phyloP scores from a whole-genome alignment of 208 protist species.

The Trypanosoma platydactyli region DNA sequence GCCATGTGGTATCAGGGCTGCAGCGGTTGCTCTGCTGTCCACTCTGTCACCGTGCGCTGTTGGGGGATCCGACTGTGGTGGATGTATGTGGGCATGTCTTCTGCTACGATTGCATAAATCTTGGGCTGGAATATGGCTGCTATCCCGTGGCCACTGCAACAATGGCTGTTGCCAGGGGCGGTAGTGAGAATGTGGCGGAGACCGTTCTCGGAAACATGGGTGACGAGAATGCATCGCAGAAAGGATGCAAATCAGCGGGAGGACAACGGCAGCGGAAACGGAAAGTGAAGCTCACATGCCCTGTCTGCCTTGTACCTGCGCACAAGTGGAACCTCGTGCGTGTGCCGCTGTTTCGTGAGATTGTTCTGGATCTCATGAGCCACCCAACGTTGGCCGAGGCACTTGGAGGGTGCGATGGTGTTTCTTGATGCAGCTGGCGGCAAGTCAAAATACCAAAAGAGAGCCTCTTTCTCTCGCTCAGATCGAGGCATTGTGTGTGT shows the following conservation, averaged over 20 bases:
- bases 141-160: slow-evolving; percentile 21
- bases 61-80: slow-evolving; percentile 44
- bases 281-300: slow-evolving; percentile 45
- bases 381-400: slow-evolving; percentile 4
- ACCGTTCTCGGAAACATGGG: not conserved
- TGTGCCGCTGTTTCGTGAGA: slow-evolving; percentile 44
- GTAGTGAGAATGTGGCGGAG: slow-evolving; percentile 1
- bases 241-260: not conserved
- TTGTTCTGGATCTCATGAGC: slow-evolving; percentile 31
- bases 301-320: slow-evolving; percentile 59
- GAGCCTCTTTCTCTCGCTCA: too few relatives aligned
- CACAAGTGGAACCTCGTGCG: slow-evolving; percentile 69
- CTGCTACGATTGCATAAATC: slow-evolving; percentile 74
- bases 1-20: slow-evolving; percentile 29
- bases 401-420: not conserved
- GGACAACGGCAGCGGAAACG: not conserved
- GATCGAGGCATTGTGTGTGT: too few relatives aligned
- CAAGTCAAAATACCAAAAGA: too few relatives aligned
- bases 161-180: slow-evolving; percentile 3
- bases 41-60: slow-evolving; percentile 43
- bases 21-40: slow-evolving; percentile 34
- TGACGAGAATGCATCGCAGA: not conserved
- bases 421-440: not conserved
- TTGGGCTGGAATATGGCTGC: slow-evolving; percentile 58
- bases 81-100: slow-evolving; percentile 79